Evolutionary conservation across 768 basidiomycete species (phyloP).

Genomic region (Agaricus subrufescens): DNA sequence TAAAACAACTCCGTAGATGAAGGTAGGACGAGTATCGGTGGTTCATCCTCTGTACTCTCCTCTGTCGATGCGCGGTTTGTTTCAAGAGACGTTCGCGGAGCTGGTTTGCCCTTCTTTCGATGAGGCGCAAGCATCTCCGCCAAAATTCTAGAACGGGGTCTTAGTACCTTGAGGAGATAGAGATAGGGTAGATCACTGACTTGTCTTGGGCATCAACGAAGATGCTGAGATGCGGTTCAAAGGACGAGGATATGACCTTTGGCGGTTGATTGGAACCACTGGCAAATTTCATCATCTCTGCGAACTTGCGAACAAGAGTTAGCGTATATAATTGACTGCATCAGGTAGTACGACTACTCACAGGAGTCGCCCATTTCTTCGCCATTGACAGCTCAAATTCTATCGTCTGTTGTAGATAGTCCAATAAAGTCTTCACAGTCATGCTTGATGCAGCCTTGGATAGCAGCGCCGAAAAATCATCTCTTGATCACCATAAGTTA

Average conservation of each 20-base stretch:
- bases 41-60: slow-evolving; percentile 36
- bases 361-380: slow-evolving; percentile 78
- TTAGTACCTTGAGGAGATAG: background rate
- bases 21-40: slow-evolving; percentile 69
- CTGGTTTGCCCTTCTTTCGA: slow-evolving; percentile 43
- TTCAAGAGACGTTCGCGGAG: slow-evolving; percentile 68
- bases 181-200: slow-evolving; percentile 34
- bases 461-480: slow-evolving; percentile 77
- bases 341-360: slow-evolving; percentile 22
- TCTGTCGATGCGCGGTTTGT: slow-evolving; percentile 34
- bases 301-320: slow-evolving; percentile 37
- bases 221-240: slow-evolving; percentile 88
- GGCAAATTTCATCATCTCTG: slow-evolving; percentile 56
- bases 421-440: slow-evolving; percentile 75
- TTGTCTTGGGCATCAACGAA: slow-evolving; percentile 97
- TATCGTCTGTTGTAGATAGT: slow-evolving; percentile 77
- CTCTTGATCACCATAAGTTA: slow-evolving; percentile 37
- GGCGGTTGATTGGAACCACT: slow-evolving; percentile 45
- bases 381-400: slow-evolving; percentile 85
- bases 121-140: slow-evolving; percentile 88
- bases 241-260: slow-evolving; percentile 83
- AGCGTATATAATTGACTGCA: background rate
- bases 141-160: slow-evolving; percentile 53
- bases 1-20: slow-evolving; percentile 97
- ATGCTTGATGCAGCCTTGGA: slow-evolving; percentile 73